phyloP scores from a whole-genome alignment of 1,284 basidiomycete species.

The Ceratobasidium sp. region DNA sequence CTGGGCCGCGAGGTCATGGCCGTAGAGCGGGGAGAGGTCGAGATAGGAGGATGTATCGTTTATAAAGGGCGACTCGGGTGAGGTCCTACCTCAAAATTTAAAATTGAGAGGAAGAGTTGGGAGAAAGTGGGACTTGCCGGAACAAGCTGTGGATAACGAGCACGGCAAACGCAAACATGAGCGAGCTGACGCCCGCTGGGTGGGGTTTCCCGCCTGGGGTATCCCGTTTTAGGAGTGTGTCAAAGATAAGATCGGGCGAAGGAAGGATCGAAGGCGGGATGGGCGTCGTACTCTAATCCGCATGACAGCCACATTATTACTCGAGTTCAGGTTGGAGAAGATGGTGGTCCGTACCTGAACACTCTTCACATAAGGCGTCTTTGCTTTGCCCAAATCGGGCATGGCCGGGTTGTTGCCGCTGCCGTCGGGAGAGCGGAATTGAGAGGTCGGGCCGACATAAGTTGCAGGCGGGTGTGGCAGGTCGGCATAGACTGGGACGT shows the following conservation, averaged over 20 bases:
- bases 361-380: conserved; percentile 48
- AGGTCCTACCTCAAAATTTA: conserved; percentile 49
- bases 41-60: conserved; percentile 91
- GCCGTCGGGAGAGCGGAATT: conserved; percentile 53
- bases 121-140: conserved; percentile 30
- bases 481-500: conserved; percentile 64
- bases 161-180: conserved; percentile 83
- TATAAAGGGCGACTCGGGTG: conserved; percentile 70
- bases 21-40: conserved; percentile 84
- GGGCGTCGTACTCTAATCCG: conserved; percentile 2
- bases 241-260: conserved; percentile 52
- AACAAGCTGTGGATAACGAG: conserved; percentile 74
- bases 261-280: conserved; percentile 48
- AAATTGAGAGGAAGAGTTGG: background rate
- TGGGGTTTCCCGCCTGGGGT: conserved; percentile 29
- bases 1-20: conserved; percentile 67
- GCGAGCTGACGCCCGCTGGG: conserved; percentile 62
- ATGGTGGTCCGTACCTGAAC: conserved; percentile 45
- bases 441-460: conserved; percentile 58
- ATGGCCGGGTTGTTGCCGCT: conserved; percentile 51
- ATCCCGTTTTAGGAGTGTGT: conserved; percentile 51
- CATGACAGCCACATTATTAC: background rate
- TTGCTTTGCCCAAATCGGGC: conserved; percentile 52
- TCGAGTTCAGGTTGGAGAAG: background rate
- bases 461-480: conserved; percentile 72